phyloP scores from a whole-genome alignment of 805 yeast genomes.

The Saccharomyces kudriavzevii region DNA sequence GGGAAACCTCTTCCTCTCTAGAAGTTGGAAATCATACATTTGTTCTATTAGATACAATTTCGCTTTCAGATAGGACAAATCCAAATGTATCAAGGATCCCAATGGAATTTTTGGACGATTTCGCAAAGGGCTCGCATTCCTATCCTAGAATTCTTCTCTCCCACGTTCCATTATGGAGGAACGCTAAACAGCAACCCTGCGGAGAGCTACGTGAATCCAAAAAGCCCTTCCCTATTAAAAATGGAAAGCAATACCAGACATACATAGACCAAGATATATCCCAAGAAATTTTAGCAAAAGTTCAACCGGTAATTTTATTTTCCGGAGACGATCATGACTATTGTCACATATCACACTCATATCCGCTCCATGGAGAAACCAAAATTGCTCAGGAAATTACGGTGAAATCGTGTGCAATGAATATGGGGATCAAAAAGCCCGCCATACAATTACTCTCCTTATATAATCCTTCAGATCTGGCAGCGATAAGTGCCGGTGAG shows the following conservation, averaged over 20 bases:
- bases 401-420: conserved; percentile 85
- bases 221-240: conserved; percentile 54
- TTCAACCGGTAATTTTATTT: conserved; percentile 64
- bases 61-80: conserved; percentile 56
- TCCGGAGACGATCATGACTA: conserved; percentile 98
- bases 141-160: conserved; percentile 62
- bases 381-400: conserved; percentile 61
- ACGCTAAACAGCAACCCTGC: conserved; percentile 54
- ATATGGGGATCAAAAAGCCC: conserved; percentile 80
- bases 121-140: conserved; percentile 26
- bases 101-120: conserved; percentile 40
- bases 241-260: conserved; percentile 85
- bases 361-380: conserved; percentile 17
- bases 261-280: conserved; percentile 61
- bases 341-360: conserved; percentile 62
- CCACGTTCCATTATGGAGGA: conserved; percentile 83
- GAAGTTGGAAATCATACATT: conserved; percentile 63
- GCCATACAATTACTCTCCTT: conserved; percentile 80
- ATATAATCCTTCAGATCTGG: conserved; percentile 34
- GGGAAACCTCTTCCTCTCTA: conserved; percentile 48
- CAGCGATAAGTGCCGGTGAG: conserved; percentile 6
- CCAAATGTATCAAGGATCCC: conserved; percentile 41
- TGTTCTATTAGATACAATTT: conserved; percentile 74
- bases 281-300: conserved; percentile 44
- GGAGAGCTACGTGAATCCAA: conserved; percentile 70